Evolutionary conservation across 1,284 basidiomycete species (phyloP), one percentile per base, ranked within the genome.

Genomic region (Marasmius sp.): DNA sequence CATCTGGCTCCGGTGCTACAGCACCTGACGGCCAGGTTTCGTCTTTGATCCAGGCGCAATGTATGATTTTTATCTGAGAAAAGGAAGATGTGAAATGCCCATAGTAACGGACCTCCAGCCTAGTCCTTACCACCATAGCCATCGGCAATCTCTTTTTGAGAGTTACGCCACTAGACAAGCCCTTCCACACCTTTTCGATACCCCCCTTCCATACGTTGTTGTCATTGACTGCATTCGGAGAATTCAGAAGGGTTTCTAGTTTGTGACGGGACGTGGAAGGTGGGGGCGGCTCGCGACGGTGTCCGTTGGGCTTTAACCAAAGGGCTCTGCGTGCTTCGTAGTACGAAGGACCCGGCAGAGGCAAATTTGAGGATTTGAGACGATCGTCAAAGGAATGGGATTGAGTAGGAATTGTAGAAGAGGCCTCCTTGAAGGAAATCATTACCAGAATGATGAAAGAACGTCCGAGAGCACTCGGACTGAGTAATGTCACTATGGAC

Each of bases 31-130:
- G 91, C 91, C 90, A 92, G 47, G 87, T 91, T 47, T 84, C 79
- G 63, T 92, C 90, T 58, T 84, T 83, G 57, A 89, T 72, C 91
- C 90, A 92, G 41, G 87, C 86, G 43, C 86, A 82, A 70, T 89
- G 83, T 50, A 91, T 72, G 61, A 92, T 80, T 69, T 88, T 87
- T 66, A 91, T 81, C 90, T 92, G 69, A 60, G 65, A 59, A 57
- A 52, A 65, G 55, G 36, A 14, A 49, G 48, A 20, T n/a, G 10
- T 50, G 53, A 59, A 48, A 14, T 47, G n/a, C 34, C 38, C 11
- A 47, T 36, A 27, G 27, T 5, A 27, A 27, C 27, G 27, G 27
- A 27, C 27, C 27, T 27, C 27, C 27, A 27, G 27, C 27, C 27
- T 27, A 27, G 27, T 27, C 27, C 27, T 27, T 27, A 27, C 27